These are phyloP conservation scores for Oryza longistaminata DNA, from an alignment of 176 grass and related monocot species.

Conservation along the genomic window DNA sequence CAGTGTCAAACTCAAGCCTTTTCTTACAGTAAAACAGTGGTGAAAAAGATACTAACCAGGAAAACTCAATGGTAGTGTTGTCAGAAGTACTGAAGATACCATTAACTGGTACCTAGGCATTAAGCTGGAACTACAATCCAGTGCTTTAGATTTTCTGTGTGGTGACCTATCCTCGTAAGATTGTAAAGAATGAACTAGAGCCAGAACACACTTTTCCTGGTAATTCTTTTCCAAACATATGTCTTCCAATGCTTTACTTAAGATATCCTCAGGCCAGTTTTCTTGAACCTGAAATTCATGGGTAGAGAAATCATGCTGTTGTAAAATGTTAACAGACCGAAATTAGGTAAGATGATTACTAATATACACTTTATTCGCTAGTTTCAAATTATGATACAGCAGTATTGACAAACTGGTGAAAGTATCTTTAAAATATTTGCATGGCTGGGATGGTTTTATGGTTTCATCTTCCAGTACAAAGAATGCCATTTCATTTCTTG, in stretches of 20 bases:
- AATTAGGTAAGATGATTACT: not conserved
- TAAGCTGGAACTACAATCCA: conserved; percentile 59
- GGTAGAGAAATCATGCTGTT: conserved; percentile 13
- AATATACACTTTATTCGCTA: not conserved
- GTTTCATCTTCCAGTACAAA: conserved; percentile 1
- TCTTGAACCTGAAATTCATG: conserved; percentile 56
- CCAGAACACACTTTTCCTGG: conserved; percentile 81
- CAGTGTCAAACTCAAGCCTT: not conserved
- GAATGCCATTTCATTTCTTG: not conserved
- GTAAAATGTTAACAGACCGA: not conserved
- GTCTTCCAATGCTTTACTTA: conserved; percentile 80
- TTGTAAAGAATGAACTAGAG: conserved; percentile 69
- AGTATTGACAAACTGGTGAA: not conserved
- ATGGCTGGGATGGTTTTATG: not conserved
- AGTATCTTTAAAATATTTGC: not conserved
- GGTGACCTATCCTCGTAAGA: conserved; percentile 51
- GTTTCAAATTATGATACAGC: not conserved
- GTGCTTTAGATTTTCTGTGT: conserved; percentile 43
- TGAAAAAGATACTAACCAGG: conserved; percentile 54
- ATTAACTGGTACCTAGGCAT: conserved; percentile 87
- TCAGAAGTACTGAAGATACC: conserved; percentile 91
- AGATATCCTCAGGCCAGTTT: conserved; percentile 72
- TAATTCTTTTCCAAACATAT: conserved; percentile 84
- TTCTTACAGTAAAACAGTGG: conserved; percentile 1
- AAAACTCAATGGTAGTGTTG: conserved; percentile 86